phyloP scores from a whole-genome alignment of 2,329 filamentous ascomycete genomes.

The Penicillium crustosum region DNA sequence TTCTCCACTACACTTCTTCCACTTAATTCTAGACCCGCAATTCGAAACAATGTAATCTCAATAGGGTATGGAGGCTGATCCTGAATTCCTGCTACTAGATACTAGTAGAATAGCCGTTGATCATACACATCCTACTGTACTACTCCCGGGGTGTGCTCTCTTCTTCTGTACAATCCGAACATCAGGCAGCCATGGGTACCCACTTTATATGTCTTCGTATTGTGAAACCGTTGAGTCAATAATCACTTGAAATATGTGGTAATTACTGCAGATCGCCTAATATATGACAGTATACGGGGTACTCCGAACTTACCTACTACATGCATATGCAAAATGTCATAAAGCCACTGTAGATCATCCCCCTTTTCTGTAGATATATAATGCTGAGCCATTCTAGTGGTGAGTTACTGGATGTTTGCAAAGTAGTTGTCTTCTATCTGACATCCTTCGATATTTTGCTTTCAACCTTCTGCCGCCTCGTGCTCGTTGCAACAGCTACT shows the following conservation, averaged over 20 bases:
- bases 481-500: not conserved
- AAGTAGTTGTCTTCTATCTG: not conserved
- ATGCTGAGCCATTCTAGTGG: not conserved
- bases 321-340: not conserved
- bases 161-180: not conserved
- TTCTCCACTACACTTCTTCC: too few species aligned
- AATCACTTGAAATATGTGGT: not conserved
- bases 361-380: not conserved
- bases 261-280: not conserved
- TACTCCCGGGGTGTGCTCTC: not conserved
- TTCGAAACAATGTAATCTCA: not conserved
- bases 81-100: not conserved
- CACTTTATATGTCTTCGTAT: not conserved
- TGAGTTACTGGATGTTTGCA: not conserved
- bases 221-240: not conserved
- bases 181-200: not conserved
- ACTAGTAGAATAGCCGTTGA: not conserved
- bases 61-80: not conserved
- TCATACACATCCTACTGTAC: not conserved
- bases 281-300: not conserved
- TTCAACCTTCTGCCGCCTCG: not conserved
- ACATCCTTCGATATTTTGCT: not conserved
- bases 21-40: not conserved
- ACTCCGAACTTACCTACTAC: not conserved
- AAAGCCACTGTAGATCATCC: not conserved